Percentiles rank a stretch among this genome's conserved stretches.
These are phyloP conservation scores for Cytospora paraplurivora DNA, from an alignment of 2,329 filamentous ascomycete species.

Conservation along the genomic window DNA sequence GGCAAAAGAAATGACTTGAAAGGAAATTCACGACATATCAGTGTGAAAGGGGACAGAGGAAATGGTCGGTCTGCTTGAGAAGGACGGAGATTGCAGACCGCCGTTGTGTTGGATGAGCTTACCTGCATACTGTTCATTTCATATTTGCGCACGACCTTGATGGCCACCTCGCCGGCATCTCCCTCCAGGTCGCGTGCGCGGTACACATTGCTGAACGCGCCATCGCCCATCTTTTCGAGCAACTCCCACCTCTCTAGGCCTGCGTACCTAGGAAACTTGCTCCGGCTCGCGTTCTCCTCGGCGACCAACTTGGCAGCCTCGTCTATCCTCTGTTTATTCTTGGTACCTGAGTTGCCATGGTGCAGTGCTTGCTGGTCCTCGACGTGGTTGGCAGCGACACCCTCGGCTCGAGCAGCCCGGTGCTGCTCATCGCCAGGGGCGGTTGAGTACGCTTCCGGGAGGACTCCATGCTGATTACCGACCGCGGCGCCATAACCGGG, in stretches of 20 bases:
- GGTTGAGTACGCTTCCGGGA: constrained; percentile 61
- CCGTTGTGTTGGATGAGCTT: constrained; percentile 49
- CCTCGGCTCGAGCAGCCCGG: constrained; percentile 67
- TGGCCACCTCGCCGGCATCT: constrained; percentile 78
- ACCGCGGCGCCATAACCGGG: constrained; percentile 41
- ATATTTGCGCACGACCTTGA: constrained; percentile 98
- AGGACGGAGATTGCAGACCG: constrained; percentile 6
- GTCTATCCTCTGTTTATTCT: constrained; percentile 52
- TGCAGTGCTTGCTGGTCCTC: constrained; percentile 60
- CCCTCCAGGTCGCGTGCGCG: constrained; percentile 76
- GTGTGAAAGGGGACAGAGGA: constrained; percentile 35
- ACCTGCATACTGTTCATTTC: constrained; percentile 99
- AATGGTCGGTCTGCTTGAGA: constrained; percentile 25
- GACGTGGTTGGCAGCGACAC: constrained; percentile 64
- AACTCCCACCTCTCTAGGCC: constrained; percentile 85
- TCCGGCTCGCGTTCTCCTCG: constrained; percentile 84
- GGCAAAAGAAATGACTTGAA: constrained; percentile 48
- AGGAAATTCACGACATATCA: constrained; percentile 34
- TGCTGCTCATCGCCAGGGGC: constrained; percentile 64
- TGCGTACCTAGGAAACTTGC: constrained; percentile 83
- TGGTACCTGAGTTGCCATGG: constrained; percentile 32
- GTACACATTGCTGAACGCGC: constrained; percentile 98
- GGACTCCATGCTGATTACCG: constrained; percentile 54
- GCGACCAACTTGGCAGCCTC: constrained; percentile 83
- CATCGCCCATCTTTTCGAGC: constrained; percentile 97